Conservation (phyloP, 139 green algal genomes). For the Tetradesmus lagerheimii region DNA sequence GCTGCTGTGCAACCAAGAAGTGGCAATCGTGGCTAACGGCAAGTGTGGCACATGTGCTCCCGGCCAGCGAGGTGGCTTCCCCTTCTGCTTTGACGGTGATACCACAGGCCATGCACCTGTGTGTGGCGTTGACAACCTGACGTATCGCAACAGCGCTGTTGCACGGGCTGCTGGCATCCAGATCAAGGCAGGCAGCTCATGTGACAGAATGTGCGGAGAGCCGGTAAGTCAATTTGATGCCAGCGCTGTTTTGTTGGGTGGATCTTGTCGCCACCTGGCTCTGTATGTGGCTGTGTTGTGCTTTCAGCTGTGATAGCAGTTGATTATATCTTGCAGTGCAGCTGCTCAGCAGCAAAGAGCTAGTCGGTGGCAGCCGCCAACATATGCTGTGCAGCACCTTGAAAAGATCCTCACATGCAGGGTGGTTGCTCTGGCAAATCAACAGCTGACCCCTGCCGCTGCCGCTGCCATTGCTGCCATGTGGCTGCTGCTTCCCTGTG, state of each 20-base stretch:
- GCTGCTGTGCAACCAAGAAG: conserved; percentile 25
- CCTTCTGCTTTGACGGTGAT: conserved; percentile 18
- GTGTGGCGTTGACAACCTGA: conserved; percentile 36
- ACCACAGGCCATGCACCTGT: conserved; percentile 30
- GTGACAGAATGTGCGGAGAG: conserved; percentile 5
- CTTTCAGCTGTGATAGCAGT: too few relatives aligned
- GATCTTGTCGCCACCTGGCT: too few relatives aligned
- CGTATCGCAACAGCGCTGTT: conserved; percentile 45
- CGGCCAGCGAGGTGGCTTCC: not conserved
- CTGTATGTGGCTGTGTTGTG: conserved; percentile 5
- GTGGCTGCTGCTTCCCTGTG: not conserved
- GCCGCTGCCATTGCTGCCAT: not conserved
- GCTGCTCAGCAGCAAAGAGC: too few relatives aligned
- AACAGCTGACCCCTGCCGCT: not conserved
- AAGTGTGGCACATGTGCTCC: conserved; percentile 24
- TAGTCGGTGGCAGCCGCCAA: too few relatives aligned
- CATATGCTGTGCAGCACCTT: too few relatives aligned
- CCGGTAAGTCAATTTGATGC: not conserved
- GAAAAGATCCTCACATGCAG: too few relatives aligned
- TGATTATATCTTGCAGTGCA: too few relatives aligned
- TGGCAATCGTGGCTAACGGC: conserved; percentile 1
- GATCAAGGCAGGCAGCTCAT: not conserved
- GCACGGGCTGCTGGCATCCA: conserved; percentile 10
- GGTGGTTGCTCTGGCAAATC: not conserved
- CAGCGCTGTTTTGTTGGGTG: not conserved